Base-by-base conservation (phyloP, 805 yeast genomes). In the Lachancea meyersii region DNA sequence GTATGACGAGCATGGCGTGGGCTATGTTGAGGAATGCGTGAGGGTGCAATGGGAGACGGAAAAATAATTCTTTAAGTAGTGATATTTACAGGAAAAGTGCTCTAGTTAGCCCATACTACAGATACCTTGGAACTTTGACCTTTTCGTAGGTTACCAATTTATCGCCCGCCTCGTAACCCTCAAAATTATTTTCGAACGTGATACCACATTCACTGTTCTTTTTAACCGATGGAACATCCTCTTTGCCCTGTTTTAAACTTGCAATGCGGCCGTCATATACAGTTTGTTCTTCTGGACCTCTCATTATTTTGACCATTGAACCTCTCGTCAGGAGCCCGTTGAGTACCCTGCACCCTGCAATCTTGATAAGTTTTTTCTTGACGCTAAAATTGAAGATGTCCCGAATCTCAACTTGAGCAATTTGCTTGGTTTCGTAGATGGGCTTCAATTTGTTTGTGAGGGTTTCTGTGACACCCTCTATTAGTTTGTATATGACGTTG, bases 151-250 rank as follows among this genome's bases (percentile, higher is more conserved):
- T 81, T 55, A 86, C 82, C 20, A 93, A 70, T 3, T 69, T 55
- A 64, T 93, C 97, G 14, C 94, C 96, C 16, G 69, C 79, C 51
- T 79, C 73, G 55, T 83, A 84, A 23, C 70, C 75, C 33, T 76
- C 77, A 80, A 87, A 87, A 8, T 48, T 44, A 33, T 67, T 65
- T 2, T 71, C 77, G 49, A 93, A 79, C 0, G 86, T 68, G 19
- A 91, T 59, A 41, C 98, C 98, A 69, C 97, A 93, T 53, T 93
- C 98, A 22, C 75, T 75, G 22, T 96, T 97, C 64, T 86, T 89
- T 45, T 76, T 76, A 7, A 85, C 86, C 54, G 83, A 91, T 1
- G 65, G 51, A 4, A 82, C 84, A 51, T 86, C 94, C 35, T 86
- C 89, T 60, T 86, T 87, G 40, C 79, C 80, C 48, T 84, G 86